Percentiles rank a stretch among this genome's conserved stretches.
phyloP scores from a whole-genome alignment of 2,329 filamentous ascomycete genomes.

The Colletotrichum viniferum region DNA sequence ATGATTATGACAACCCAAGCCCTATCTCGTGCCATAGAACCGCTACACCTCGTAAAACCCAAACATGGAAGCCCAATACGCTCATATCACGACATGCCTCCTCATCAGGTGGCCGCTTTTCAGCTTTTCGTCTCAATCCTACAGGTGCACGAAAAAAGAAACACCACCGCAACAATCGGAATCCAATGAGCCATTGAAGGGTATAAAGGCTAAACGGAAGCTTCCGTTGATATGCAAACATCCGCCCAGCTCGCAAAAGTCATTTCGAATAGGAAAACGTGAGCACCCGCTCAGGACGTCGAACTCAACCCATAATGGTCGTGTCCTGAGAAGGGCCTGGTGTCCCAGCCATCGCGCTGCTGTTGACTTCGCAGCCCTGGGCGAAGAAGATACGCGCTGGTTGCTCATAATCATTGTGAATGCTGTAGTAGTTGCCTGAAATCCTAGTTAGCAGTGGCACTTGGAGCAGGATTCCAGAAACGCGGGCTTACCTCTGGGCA shows the following conservation, averaged over 20 bases:
- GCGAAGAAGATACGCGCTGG: slow-evolving; percentile 88
- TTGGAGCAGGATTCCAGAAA: background rate
- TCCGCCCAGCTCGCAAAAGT: background rate
- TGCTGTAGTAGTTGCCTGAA: slow-evolving; percentile 90
- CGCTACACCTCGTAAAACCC: slow-evolving; percentile 5
- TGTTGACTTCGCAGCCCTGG: slow-evolving; percentile 73
- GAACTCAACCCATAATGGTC: slow-evolving; percentile 11
- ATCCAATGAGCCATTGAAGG: background rate
- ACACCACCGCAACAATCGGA: background rate
- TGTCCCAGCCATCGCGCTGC: background rate
- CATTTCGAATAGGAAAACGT: background rate
- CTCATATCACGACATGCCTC: background rate
- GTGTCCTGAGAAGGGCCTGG: slow-evolving; percentile 6
- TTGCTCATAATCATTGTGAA: slow-evolving; percentile 77
- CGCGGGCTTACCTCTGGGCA: slow-evolving; percentile 80
- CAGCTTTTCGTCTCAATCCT: background rate
- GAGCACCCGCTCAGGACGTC: background rate
- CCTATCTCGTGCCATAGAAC: background rate
- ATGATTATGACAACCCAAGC: background rate
- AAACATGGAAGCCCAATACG: background rate
- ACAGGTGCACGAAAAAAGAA: background rate
- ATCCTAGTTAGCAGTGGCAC: slow-evolving; percentile 20
- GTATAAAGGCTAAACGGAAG: background rate
- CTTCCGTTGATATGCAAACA: background rate
- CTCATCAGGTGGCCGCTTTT: background rate